Evolutionary conservation across 306 rosid species (phyloP).

Genomic region (Castanea mollissima): DNA sequence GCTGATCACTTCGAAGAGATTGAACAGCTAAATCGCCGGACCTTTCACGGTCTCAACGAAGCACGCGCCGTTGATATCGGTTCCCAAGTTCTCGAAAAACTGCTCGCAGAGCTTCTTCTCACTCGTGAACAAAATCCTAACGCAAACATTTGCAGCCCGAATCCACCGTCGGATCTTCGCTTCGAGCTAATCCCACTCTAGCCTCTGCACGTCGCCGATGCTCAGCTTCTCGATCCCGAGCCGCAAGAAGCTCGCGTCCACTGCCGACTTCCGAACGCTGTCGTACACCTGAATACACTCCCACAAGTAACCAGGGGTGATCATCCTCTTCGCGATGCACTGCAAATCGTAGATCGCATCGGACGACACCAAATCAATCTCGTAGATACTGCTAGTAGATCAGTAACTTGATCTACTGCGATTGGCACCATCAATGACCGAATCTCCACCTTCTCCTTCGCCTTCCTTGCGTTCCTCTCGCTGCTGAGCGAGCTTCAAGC

Average conservation of each 20-base stretch:
- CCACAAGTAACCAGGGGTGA: conserved; percentile 72
- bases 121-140: conserved; percentile 72
- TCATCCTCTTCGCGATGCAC: conserved; percentile 86
- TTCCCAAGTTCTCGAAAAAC: conserved; percentile 75
- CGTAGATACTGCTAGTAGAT: conserved; percentile 77
- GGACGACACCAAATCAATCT: conserved; percentile 87
- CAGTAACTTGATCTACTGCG: conserved; percentile 47
- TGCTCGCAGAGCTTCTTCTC: conserved; percentile 91
- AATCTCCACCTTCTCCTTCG: conserved; percentile 1
- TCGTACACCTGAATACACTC: conserved; percentile 97
- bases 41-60: conserved; percentile 94
- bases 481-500: too few relatives aligned
- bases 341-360: conserved; percentile 75
- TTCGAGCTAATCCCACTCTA: conserved; percentile 86
- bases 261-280: conserved; percentile 73
- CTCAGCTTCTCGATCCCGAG: conserved; percentile 83
- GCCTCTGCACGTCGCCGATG: conserved; percentile 91
- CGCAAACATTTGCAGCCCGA: conserved; percentile 73
- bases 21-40: conserved; percentile 89
- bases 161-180: conserved; percentile 94
- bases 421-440: background rate
- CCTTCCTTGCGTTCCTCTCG: background rate
- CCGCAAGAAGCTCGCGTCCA: conserved; percentile 68
- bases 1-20: conserved; percentile 89
- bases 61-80: conserved; percentile 83